Evolutionary conservation across 768 basidiomycete species (phyloP), one percentile per base, ranked within the genome.

Genomic region (Psilocybe subaeruginosa): DNA sequence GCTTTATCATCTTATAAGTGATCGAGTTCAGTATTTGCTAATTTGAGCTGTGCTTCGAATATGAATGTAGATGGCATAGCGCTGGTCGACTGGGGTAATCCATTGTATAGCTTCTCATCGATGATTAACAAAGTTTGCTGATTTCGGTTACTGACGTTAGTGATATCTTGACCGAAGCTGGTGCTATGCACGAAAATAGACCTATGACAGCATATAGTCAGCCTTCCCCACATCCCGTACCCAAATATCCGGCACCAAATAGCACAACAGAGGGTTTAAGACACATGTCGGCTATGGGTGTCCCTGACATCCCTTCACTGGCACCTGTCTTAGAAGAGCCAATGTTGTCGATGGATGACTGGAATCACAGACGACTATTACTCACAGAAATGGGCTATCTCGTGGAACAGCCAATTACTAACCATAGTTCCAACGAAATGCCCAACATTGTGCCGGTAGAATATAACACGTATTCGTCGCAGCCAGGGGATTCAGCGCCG

Each of bases 101-200:
- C 23, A 23, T 23, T 23, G 23, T 23, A 23, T 23, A 23, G 2
- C 23, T 23, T 23, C 23, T 23, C 23, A 23, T 23, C 23, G 23
- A 23, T 23, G 23, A 23, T 23, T 23, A 23, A 23, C 23, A 23
- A 23, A 23, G 23, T 61, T 70, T 67, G 16, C n/a, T 37, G 17
- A 39, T 41, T 45, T 41, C 19, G 49, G 9, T n/a, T n/a, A 19
- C 17, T 11, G 6, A 35, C 12, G 39, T 2, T 61, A 87, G 87
- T 81, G 86, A 89, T 60, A 78, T 88, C 56, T 70, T 89, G 39
- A 83, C 81, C 56, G 87, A 85, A 59, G 75, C 88, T 1, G 83
- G 82, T 19, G 82, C 78, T 1, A 79, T 85, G 8, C 80, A 83
- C 8, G 82, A 86, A 3, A 77, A 85, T 16, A 80, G 81, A 9